Conservation (phyloP, 23 red algal species). For the Agarophyton chilense region DNA sequence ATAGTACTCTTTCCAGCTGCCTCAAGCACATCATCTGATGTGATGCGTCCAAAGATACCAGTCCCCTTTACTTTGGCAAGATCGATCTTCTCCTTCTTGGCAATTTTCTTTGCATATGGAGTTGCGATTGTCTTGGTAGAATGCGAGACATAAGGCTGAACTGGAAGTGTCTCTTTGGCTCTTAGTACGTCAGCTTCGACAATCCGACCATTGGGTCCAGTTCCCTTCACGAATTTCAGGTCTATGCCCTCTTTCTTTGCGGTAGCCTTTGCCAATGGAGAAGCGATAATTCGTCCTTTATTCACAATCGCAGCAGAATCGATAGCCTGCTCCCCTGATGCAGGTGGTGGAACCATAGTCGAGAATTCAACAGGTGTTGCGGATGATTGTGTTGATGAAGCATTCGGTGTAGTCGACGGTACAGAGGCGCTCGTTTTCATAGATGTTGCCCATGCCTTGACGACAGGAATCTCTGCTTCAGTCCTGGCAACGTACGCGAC, state of each 20-base stretch:
- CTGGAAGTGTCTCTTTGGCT: slow-evolving; percentile 14
- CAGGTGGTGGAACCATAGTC: background rate
- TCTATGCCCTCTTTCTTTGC: slow-evolving; percentile 83
- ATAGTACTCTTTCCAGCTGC: slow-evolving; percentile 84
- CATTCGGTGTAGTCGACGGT: background rate
- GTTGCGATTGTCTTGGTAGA: slow-evolving; percentile 69
- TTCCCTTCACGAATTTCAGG: slow-evolving; percentile 71
- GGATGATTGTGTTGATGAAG: slow-evolving; percentile 21
- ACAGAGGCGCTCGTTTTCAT: background rate
- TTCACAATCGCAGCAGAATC: slow-evolving; percentile 57
- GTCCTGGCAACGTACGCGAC: slow-evolving; percentile 80
- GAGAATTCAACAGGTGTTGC: background rate
- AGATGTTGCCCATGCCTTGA: slow-evolving; percentile 82
- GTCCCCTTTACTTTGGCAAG: slow-evolving; percentile 72
- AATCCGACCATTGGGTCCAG: slow-evolving; percentile 83
- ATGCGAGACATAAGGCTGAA: slow-evolving; percentile 30
- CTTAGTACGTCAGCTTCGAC: slow-evolving; percentile 68
- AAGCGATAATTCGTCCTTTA: slow-evolving; percentile 80
- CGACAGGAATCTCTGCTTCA: slow-evolving; percentile 72
- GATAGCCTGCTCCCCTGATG: background rate
- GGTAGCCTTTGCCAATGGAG: slow-evolving; percentile 82
- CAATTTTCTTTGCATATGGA: slow-evolving; percentile 90
- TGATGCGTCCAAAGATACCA: slow-evolving; percentile 91
- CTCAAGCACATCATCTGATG: slow-evolving; percentile 80
- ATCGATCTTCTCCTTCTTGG: slow-evolving; percentile 85